Evolutionary conservation across 495 filamentous ascomycete species (phyloP).

Genomic region (Penicillium crystallinum): DNA sequence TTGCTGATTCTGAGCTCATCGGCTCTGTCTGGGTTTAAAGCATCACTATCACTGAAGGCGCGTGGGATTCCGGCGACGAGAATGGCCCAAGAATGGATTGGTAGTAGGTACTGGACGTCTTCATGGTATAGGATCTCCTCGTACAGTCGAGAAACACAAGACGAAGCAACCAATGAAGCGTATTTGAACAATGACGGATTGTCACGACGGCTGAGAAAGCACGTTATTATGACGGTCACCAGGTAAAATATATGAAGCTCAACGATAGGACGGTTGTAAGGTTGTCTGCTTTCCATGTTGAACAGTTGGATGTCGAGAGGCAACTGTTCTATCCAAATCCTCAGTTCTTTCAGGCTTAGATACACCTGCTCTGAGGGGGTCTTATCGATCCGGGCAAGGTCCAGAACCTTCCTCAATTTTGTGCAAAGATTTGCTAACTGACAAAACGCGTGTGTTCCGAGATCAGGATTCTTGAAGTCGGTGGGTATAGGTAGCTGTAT

Average conservation of each 20-base stretch:
- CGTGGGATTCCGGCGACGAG: constrained; percentile 15
- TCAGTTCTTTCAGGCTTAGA: not conserved
- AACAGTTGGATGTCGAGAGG: constrained; percentile 3
- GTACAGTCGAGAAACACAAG: constrained; percentile 13
- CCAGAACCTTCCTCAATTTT: not conserved
- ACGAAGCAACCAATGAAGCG: constrained; percentile 12
- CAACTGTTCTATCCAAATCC: not conserved
- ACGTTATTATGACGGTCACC: constrained; percentile 9
- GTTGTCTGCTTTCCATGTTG: not conserved
- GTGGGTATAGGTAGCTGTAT: not conserved
- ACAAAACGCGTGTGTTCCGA: constrained; percentile 1
- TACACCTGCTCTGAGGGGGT: not conserved
- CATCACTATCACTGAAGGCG: constrained; percentile 6
- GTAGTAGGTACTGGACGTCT: constrained; percentile 1
- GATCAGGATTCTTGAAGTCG: constrained; percentile 6
- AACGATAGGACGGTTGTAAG: constrained; percentile 1
- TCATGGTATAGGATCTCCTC: constrained; percentile 18
- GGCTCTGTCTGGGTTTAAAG: not conserved
- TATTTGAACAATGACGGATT: constrained; percentile 9
- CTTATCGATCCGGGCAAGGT: not conserved
- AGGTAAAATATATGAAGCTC: constrained; percentile 17
- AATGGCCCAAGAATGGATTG: constrained; percentile 11
- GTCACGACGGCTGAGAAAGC: constrained; percentile 12
- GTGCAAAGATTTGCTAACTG: not conserved
- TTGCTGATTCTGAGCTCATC: constrained; percentile 5